Evolutionary conservation across 2,329 filamentous ascomycete species (phyloP), one percentile per base, ranked within the genome.

Genomic region (Alternaria solani): DNA sequence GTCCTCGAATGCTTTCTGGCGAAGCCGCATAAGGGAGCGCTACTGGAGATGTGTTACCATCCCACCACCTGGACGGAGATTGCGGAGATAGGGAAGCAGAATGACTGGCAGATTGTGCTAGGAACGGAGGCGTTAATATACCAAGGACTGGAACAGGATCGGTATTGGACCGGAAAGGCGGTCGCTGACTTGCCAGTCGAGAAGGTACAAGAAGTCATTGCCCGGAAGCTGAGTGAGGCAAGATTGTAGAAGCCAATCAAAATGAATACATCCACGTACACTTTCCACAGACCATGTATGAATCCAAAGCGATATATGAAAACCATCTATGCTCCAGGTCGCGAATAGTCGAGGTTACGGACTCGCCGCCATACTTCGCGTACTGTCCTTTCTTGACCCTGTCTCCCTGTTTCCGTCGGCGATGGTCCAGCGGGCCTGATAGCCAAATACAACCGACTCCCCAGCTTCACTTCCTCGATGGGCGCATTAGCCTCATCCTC

Each of bases 11-110:
- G 80, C 3, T 84, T 86, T 52, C 61, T 86, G 34, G 49, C 58
- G 26, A 83, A 82, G 55, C 72, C 81, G 30, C 79, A 85, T 62
- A 89, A 90, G 77, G 91, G 90, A 7, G 87, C 87, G 7, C 86
- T 94, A 57, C 76, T 94, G 61, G 91, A 94, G 77, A 94, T 94
- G 91, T 93, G 91, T 81, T 94, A 94, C 75, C 91, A 93, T 74
- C 91, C 91, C 0, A 77, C 83, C 3, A 89, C 90, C 0, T 75
- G 68, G 66, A 94, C 91, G 0, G 83, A 85, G 66, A 85, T 93
- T 49, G 87, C 86, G 1, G 84, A 83, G 43, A 69, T 93, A 42
- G 87, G 89, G 0, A 83, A 87, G 68, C 77, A 80, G 3, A 82
- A 83, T 9, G 89, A 89, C 0, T 93, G 91, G 91, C 85, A 89